phyloP scores from a whole-genome alignment of 2,329 filamentous ascomycete species.

The Sclerotiophoma versabilis region DNA sequence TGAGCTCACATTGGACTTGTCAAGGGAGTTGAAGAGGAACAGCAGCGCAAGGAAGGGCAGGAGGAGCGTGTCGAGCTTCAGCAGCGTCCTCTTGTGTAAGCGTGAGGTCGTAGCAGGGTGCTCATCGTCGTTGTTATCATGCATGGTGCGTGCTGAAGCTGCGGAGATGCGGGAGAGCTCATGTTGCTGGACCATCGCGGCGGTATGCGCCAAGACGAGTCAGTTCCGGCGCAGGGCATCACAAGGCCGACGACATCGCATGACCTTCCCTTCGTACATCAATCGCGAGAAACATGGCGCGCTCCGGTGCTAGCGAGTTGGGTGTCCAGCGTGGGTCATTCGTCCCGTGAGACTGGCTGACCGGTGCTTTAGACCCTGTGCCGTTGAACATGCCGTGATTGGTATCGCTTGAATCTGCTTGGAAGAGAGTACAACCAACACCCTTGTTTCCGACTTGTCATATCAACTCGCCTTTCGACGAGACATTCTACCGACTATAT shows the following conservation, averaged over 20 bases:
- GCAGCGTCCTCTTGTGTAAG: constrained; percentile 49
- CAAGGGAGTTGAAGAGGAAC: constrained; percentile 61
- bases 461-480: no score
- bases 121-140: constrained; percentile 6
- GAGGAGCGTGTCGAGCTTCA: constrained; percentile 59
- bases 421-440: no score
- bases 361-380: constrained; percentile 4
- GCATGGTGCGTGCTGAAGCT: constrained; percentile 9
- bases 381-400: constrained; percentile 3
- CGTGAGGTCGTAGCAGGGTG: constrained; percentile 1
- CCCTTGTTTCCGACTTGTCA: no score
- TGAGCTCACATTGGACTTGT: constrained; percentile 56
- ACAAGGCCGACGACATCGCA: constrained; percentile 7
- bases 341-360: background rate
- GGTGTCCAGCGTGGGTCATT: background rate
- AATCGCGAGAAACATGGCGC: background rate
- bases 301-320: background rate
- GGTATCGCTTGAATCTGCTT: constrained; percentile 3
- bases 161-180: constrained; percentile 10
- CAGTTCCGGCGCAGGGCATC: background rate
- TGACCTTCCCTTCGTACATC: constrained; percentile 7
- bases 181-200: constrained; percentile 6
- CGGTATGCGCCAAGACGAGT: constrained; percentile 1
- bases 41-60: constrained; percentile 60
- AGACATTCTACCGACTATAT: no score